A percentile compares a stretch with the other conserved stretches of the same genome.
phyloP scores from a whole-genome alignment of 225 moss, liverwort and hornwort genomes.

The Lunularia cruciata region DNA sequence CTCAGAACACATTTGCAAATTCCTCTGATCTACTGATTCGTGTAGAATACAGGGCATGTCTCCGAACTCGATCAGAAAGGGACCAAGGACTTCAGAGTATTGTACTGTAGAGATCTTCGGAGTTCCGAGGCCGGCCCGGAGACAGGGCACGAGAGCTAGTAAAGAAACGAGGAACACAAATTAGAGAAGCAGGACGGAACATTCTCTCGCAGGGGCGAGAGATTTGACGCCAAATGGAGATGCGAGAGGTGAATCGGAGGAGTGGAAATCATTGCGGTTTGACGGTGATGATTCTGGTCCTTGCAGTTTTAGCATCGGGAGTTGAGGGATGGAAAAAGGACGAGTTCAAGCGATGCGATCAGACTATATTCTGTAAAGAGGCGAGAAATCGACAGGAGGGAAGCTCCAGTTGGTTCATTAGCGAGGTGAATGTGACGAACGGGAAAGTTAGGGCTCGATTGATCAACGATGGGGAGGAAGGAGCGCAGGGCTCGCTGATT shows the following conservation, averaged over 20 bases:
- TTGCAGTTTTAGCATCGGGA: constrained; percentile 14
- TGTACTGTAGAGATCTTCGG: too few relatives aligned
- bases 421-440: constrained; percentile 55
- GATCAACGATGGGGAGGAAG: constrained; percentile 36
- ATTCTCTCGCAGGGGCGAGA: not conserved
- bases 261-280: not conserved
- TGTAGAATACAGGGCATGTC: too few relatives aligned
- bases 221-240: not conserved
- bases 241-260: constrained; percentile 13
- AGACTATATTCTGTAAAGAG: constrained; percentile 81
- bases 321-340: constrained; percentile 69
- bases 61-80: too few relatives aligned
- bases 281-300: constrained; percentile 17
- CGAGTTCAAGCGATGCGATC: constrained; percentile 82
- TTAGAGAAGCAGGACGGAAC: too few relatives aligned
- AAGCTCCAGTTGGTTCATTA: constrained; percentile 49
- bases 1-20: too few relatives aligned
- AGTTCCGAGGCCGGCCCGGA: too few relatives aligned
- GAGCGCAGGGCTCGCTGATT: constrained; percentile 46
- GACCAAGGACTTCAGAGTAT: too few relatives aligned
- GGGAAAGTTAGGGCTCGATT: constrained; percentile 72
- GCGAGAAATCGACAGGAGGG: constrained; percentile 60
- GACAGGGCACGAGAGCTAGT: too few relatives aligned
- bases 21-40: too few relatives aligned
- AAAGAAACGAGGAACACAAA: too few relatives aligned